Base-by-base conservation (phyloP, 495 filamentous ascomycete genomes). In the Elaphomyces granulatus region DNA sequence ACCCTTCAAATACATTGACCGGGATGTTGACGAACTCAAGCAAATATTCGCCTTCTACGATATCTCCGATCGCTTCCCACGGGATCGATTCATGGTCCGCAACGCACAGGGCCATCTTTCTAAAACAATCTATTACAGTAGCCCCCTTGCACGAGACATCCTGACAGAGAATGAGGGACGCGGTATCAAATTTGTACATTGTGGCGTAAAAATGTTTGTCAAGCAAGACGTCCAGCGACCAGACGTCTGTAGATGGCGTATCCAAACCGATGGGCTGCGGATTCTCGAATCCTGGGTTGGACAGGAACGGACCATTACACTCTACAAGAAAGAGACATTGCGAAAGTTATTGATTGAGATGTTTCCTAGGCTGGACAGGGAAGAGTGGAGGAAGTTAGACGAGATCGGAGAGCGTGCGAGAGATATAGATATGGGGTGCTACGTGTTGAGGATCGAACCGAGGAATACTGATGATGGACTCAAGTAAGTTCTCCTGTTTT, bases 171-270 rank as follows among this genome's bases (percentile, higher is more conserved):
- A 96, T 54, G 85, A 94, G 56, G 81, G 81, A 17, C 77, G 77
- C 10, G 85, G 87, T 18, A 77, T 96, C 59, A 93, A 86, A 59
- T 95, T 98, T 54, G 80, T 96, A 30, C 90, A 98, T 59, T 87
- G 81, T 42, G 90, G 90, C 44, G 84, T 98, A 19, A 93, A 93
- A 64, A 94, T 95, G 78, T 96, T 94, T 58, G 84, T 96, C 59
- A 90, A 88, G 63, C 90, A 98, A 52, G 87, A 96, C 49, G 81
- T 82, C 0, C 88, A 94, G 47, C 78, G 74, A 18, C 74, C 71
- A 32, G 79, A 81, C 32, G 80, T 87, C 15, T 93, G 87, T 64
- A 72, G 77, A 26, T 98, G 90, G 90, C 75, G 90, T 14, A 88
- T 98, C 47, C 90, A 98, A 68, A 82, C 75, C 15, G 90, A 98